Evolutionary conservation across 2,329 filamentous ascomycete species (phyloP).

Genomic region (Emmonsiellopsis sp.): DNA sequence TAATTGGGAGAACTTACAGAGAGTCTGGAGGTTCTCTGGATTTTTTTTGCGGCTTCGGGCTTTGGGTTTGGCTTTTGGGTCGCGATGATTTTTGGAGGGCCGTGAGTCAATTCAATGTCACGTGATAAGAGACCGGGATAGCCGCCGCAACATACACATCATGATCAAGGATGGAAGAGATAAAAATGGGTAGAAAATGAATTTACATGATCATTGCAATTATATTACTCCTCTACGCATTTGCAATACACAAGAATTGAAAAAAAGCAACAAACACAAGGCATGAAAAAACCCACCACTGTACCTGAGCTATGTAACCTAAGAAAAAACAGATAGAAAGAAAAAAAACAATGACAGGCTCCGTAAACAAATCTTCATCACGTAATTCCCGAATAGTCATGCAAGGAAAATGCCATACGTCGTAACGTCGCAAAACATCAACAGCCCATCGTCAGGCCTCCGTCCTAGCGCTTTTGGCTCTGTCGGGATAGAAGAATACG

Average conservation of each 20-base stretch:
- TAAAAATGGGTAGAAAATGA: background rate
- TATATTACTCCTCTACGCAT: background rate
- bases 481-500: background rate
- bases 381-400: background rate
- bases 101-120: background rate
- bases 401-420: background rate
- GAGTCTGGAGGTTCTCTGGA: background rate
- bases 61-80: background rate
- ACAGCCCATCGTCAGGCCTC: background rate
- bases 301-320: background rate
- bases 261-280: background rate
- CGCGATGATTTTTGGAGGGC: background rate
- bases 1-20: background rate
- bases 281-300: background rate
- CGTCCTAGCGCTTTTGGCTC: background rate
- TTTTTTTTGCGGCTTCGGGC: background rate
- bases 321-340: background rate
- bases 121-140: background rate
- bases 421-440: background rate
- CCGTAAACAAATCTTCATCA: conserved; percentile 5
- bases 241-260: background rate
- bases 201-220: background rate
- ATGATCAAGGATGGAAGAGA: background rate
- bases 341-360: conserved; percentile 10
- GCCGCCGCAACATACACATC: background rate